Evolutionary conservation across 2,329 filamentous ascomycete genomes (phyloP).

Genomic region (Fusarium sp.): DNA sequence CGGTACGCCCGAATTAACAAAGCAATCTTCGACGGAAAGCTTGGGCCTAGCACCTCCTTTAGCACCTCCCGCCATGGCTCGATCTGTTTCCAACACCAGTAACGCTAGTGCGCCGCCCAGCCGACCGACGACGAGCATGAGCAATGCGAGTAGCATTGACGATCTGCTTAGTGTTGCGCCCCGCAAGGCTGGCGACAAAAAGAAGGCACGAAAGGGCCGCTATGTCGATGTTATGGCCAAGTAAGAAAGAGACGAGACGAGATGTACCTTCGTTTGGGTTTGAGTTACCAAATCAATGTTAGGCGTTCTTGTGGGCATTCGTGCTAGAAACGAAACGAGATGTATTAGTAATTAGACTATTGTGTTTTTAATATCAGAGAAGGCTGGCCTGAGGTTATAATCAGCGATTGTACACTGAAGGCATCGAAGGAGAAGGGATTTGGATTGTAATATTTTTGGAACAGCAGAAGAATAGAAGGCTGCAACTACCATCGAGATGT

Average conservation of each 20-base stretch:
- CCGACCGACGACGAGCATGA: constrained; percentile 85
- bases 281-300: constrained; percentile 17
- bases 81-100: constrained; percentile 65
- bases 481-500: constrained; percentile 25
- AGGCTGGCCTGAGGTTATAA: constrained; percentile 32
- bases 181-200: constrained; percentile 72
- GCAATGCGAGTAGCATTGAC: constrained; percentile 94
- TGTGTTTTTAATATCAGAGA: constrained; percentile 40
- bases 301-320: constrained; percentile 44
- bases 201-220: constrained; percentile 85
- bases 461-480: constrained; percentile 40
- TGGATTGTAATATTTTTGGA: constrained; percentile 42
- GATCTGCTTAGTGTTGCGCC: constrained; percentile 85
- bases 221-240: constrained; percentile 98
- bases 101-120: constrained; percentile 70
- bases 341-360: constrained; percentile 47
- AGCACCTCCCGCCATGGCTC: constrained; percentile 60
- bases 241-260: constrained; percentile 50
- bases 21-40: constrained; percentile 56
- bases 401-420: constrained; percentile 32
- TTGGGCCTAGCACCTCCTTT: constrained; percentile 55
- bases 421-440: constrained; percentile 31
- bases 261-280: constrained; percentile 12
- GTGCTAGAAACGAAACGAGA: constrained; percentile 36
- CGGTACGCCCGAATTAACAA: constrained; percentile 53